Evolutionary conservation across 176 grass and related monocot species (phyloP).

Genomic region (Paspalum vaginatum): DNA sequence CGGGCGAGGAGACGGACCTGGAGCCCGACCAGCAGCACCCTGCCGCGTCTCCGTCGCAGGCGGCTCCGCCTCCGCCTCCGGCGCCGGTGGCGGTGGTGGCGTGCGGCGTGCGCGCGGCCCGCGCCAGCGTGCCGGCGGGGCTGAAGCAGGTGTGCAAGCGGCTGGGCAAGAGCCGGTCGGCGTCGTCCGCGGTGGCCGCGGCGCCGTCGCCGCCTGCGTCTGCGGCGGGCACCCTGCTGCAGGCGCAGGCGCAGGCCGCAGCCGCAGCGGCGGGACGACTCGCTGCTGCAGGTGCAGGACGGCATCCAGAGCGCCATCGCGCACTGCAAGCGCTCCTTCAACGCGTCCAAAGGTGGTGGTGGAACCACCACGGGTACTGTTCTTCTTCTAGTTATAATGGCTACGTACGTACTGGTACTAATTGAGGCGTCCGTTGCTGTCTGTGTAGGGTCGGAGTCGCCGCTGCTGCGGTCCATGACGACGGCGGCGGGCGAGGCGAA

Average conservation of each 20-base stretch:
- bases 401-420: background rate
- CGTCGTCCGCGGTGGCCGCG: slow-evolving; percentile 67
- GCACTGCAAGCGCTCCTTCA: slow-evolving; percentile 93
- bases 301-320: slow-evolving; percentile 97
- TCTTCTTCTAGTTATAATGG: too few relatives aligned
- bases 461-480: slow-evolving; percentile 59
- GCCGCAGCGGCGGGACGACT: slow-evolving; percentile 73
- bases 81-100: slow-evolving; percentile 51
- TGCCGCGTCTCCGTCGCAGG: background rate
- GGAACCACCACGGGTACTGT: too few relatives aligned
- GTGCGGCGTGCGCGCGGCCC: slow-evolving; percentile 67
- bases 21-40: slow-evolving; percentile 32
- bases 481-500: slow-evolving; percentile 27
- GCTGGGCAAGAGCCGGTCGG: slow-evolving; percentile 88
- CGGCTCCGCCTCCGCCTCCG: background rate
- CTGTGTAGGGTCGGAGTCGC: slow-evolving; percentile 61
- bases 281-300: slow-evolving; percentile 82
- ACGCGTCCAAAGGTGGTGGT: slow-evolving; percentile 58
- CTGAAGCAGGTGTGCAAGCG: slow-evolving; percentile 85
- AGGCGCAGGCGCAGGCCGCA: slow-evolving; percentile 42
- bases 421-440: background rate
- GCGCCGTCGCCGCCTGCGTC: slow-evolving; percentile 1
- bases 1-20: slow-evolving; percentile 60
- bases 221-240: slow-evolving; percentile 49
- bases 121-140: slow-evolving; percentile 70